Base-by-base conservation (phyloP, 768 basidiomycete genomes). In the Suillus cothurnatus region DNA sequence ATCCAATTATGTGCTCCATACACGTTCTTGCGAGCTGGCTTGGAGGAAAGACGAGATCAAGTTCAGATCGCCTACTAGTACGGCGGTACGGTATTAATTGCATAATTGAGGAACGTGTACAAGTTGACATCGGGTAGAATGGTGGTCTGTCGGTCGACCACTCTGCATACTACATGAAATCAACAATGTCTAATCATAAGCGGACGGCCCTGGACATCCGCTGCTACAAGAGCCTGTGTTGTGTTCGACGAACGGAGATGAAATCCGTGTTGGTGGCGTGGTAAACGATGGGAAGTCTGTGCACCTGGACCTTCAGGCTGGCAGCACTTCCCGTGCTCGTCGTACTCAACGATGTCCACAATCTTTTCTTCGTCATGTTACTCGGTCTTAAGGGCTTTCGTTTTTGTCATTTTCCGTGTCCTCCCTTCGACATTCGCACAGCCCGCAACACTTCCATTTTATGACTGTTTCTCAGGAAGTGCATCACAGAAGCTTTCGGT, bases 381-480 rank as follows among this genome's bases (percentile, higher is more conserved):
- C 23, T 28, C 64, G 57, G 34, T 58, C 49, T 21, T 39, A 8
- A 60, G n/a, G 39, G 38, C 31, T 26, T 59, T 72, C 11, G 58
- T 69, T 9, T 19, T 41, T 71, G 56, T 31, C 66, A 7, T 14
- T 70, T 38, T 14, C 68, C 39, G 55, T 71, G 57, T 34, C 66
- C 62, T 80, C 50, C 68, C 78, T 31, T 64, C 75, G 28, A 71
- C 71, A 6, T 65, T 76, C 57, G 79, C 88, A 19, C 86, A 88
- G 71, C 90, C 91, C 3, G 86, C 88, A 31, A 81, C 82, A 0
- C 76, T 91, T 19, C 79, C 79, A 53, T 93, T 87, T 74, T 70
- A 76, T n/a, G 90, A 93, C 75, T 94, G 93, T 77, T 93, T 86
- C 76, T 73, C 79, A 31, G 82, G 83, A 64, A 83, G 84, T 76